These are phyloP conservation scores for Rachicladosporium sp. DNA, from an alignment of 2,329 filamentous ascomycete genomes.

Conservation along the genomic window DNA sequence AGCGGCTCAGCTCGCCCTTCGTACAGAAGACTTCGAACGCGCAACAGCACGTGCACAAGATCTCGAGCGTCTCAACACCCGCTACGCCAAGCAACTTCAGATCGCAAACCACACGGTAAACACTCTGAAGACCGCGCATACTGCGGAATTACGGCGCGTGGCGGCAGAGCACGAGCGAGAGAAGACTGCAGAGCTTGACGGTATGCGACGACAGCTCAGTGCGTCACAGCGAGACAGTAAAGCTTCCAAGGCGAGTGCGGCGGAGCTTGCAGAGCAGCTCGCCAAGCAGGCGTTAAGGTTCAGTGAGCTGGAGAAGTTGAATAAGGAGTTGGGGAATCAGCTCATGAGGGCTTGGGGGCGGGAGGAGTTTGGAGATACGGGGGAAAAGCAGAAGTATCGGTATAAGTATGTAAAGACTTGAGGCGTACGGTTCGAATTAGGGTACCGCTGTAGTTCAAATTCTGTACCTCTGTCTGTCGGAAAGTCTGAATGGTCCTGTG, in stretches of 20 bases:
- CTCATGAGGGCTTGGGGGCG: slow-evolving; percentile 77
- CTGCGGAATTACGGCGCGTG: slow-evolving; percentile 9
- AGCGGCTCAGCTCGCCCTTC: too few relatives aligned
- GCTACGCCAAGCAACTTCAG: too few relatives aligned
- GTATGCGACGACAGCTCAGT: neutral
- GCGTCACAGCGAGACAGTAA: slow-evolving; percentile 3
- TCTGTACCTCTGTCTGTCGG: too few relatives aligned
- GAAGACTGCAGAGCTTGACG: too few relatives aligned
- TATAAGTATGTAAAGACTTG: slow-evolving; percentile 18
- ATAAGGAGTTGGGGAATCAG: slow-evolving; percentile 29
- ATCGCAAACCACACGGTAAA: neutral
- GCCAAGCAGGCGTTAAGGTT: neutral
- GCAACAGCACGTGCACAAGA: too few relatives aligned
- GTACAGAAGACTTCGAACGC: too few relatives aligned
- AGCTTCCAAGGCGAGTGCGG: slow-evolving; percentile 1
- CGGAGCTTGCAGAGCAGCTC: neutral
- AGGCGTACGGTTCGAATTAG: neutral
- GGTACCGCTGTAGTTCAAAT: too few relatives aligned
- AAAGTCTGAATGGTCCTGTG: neutral
- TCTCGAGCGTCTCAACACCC: too few relatives aligned
- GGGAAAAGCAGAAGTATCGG: slow-evolving; percentile 20
- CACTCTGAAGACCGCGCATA: slow-evolving; percentile 7
- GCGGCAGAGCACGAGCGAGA: slow-evolving; percentile 10
- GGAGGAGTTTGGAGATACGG: slow-evolving; percentile 22
- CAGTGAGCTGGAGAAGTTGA: slow-evolving; percentile 16